A percentile compares a stretch with the other conserved stretches of the same genome.
phyloP scores from a whole-genome alignment of 495 filamentous ascomycete genomes.

The Penicillium alfredii region DNA sequence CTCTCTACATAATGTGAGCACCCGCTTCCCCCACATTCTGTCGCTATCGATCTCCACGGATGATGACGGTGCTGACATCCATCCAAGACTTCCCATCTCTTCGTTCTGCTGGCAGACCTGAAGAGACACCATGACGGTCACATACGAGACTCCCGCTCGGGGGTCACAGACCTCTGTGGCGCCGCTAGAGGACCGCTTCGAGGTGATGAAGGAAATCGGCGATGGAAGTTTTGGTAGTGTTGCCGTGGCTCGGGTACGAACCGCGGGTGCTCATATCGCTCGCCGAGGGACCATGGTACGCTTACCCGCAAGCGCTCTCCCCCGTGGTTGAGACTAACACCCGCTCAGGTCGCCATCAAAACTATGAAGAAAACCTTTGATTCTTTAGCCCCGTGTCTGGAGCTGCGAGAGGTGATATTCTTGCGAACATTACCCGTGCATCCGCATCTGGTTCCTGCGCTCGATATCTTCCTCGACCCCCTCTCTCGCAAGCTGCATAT shows the following conservation, averaged over 20 bases:
- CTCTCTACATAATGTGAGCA: constrained; percentile 6
- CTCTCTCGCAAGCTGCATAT: constrained; percentile 95
- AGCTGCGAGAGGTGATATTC: constrained; percentile 96
- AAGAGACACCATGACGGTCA: constrained; percentile 58
- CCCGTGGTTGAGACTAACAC: too few relatives aligned
- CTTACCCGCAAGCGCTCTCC: too few relatives aligned
- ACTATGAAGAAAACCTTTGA: constrained; percentile 99
- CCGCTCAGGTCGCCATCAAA: constrained; percentile 87
- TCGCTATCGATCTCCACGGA: too few relatives aligned
- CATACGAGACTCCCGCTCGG: constrained; percentile 57
- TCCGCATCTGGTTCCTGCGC: constrained; percentile 86
- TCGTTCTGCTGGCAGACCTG: constrained; percentile 43
- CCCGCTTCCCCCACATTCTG: too few relatives aligned
- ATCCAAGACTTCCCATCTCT: constrained; percentile 18
- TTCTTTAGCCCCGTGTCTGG: constrained; percentile 78
- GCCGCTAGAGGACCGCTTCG: constrained; percentile 78
- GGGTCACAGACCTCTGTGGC: constrained; percentile 46
- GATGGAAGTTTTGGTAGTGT: constrained; percentile 99
- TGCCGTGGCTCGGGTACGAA: constrained; percentile 81
- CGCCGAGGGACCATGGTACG: constrained; percentile 86
- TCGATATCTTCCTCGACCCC: constrained; percentile 98
- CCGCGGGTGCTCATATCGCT: constrained; percentile 80
- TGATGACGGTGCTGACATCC: too few relatives aligned
- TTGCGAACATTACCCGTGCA: constrained; percentile 81
- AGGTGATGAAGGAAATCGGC: constrained; percentile 95